Percentiles rank a stretch among this genome's conserved stretches.
Evolutionary conservation across 768 basidiomycete species (phyloP).

Genomic region (Calocybe indica): DNA sequence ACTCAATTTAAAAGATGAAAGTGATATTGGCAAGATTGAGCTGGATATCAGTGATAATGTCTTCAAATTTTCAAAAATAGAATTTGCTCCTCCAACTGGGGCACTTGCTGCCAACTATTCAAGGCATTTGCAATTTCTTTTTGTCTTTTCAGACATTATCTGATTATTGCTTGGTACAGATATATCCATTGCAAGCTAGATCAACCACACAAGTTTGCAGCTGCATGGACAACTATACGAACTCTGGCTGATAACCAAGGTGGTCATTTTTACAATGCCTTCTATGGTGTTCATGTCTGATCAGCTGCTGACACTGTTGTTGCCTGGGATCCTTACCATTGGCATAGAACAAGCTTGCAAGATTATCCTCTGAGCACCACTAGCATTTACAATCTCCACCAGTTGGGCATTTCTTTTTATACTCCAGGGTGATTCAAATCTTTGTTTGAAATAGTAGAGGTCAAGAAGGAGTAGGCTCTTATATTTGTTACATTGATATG

Average conservation of each 20-base stretch:
- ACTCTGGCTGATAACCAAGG: neutral
- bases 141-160: neutral
- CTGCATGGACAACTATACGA: neutral
- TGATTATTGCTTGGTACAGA: too few species aligned
- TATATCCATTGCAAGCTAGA: too few species aligned
- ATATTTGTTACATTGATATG: too few species aligned
- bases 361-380: neutral
- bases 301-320: neutral
- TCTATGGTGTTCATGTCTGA: neutral
- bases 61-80: neutral
- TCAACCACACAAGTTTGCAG: too few species aligned
- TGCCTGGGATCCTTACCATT: neutral
- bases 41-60: neutral
- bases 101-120: slow-evolving; percentile 1
- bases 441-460: too few species aligned
- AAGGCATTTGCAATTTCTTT: neutral
- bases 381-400: neutral
- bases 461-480: too few species aligned
- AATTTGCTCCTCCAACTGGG: slow-evolving; percentile 1
- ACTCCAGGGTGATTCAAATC: too few species aligned
- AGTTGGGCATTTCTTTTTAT: too few species aligned
- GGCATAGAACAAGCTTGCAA: neutral
- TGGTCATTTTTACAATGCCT: neutral
- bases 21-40: neutral
- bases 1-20: neutral